Evolutionary conservation across 805 yeast genomes (phyloP), one percentile per base, ranked within the genome.

Genomic region (Schwanniomyces vanrijiae): DNA sequence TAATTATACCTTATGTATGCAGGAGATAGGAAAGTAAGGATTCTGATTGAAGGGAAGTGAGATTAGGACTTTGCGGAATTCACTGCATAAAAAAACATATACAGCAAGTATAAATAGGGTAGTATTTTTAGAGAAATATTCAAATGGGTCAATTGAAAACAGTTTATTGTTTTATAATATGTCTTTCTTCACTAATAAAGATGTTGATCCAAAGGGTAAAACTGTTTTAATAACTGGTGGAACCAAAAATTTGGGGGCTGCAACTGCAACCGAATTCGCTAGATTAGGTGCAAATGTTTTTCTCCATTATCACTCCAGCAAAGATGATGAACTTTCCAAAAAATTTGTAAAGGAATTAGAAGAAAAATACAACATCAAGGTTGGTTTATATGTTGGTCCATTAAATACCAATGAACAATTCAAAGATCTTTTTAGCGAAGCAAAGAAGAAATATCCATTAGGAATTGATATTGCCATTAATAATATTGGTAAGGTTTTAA

Each of bases 401-500:
- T 64, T 81, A 42, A 62, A 69, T 21, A 55, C 58, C 2, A 81
- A 80, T 40, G 64, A 54, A 0, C 79, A 74, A 9, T 66, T 73
- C 29, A 60, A 64, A 18, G 62, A 68, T 24, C 62, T 83, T 45
- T 83, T 84, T 55, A 73, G 63, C 14, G 63, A 61, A 9, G 79
- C 82, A 6, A 66, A 67, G 44, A 49, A 60, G 11, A 61, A 65
- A 35, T 75, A 81, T 47, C 85, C 84, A 31, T 58, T 65, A 18
- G 63, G 62, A 1, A 66, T 81, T 52, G 86, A 84, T 55, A 73
- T 80, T 58, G 88, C 88, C n/a, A 71, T 84, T 55, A 83, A 83
- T 66, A 82, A 81, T 53, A 83, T 82, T 34, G 89, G 89, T 44
- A 79, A 66, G 73, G 88, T 84, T 19, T 67, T 83, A 61, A 82